Evolutionary conservation across 2,329 filamentous ascomycete genomes (phyloP).

Genomic region (Parascedosporium putredinis): DNA sequence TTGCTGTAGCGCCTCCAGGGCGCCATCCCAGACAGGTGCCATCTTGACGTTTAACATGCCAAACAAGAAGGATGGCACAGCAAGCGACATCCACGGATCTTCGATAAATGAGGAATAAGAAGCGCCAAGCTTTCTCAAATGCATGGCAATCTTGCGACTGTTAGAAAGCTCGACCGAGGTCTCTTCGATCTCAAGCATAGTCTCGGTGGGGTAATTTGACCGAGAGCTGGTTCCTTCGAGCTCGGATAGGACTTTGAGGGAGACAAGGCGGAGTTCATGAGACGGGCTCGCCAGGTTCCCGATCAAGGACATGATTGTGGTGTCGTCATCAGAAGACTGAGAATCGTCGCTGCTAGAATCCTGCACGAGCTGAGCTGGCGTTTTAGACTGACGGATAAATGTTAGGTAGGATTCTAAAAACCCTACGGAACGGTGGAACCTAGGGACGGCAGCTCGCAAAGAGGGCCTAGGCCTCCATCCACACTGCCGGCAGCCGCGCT

Average conservation of each 20-base stretch:
- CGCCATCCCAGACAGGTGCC: slow-evolving; percentile 79
- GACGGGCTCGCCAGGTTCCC: slow-evolving; percentile 66
- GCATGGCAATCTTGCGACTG: slow-evolving; percentile 69
- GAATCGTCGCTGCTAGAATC: slow-evolving; percentile 2
- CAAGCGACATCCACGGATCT: slow-evolving; percentile 55
- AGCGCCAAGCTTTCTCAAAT: slow-evolving; percentile 65
- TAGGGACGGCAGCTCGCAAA: slow-evolving; percentile 54
- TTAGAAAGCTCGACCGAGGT: slow-evolving; percentile 69
- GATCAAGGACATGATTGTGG: slow-evolving; percentile 54
- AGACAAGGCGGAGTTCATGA: slow-evolving; percentile 61
- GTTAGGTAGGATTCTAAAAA: slow-evolving; percentile 40
- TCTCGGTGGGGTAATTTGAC: slow-evolving; percentile 19
- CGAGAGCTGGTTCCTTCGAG: slow-evolving; percentile 33
- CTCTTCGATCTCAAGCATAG: slow-evolving; percentile 72
- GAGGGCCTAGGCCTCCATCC: slow-evolving; percentile 51
- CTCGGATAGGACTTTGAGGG: slow-evolving; percentile 59
- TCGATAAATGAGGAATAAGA: slow-evolving; percentile 49
- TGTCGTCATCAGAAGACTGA: slow-evolving; percentile 20
- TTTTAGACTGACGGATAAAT: slow-evolving; percentile 6
- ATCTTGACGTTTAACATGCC: slow-evolving; percentile 80
- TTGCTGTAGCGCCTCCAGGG: slow-evolving; percentile 62
- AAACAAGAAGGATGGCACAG: slow-evolving; percentile 76
- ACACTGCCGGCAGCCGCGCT: slow-evolving; percentile 46
- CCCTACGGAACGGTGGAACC: slow-evolving; percentile 54
- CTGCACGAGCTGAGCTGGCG: background rate